Base-by-base conservation (phyloP, 2,329 filamentous ascomycete species). In the Fusarium chlamydosporum region DNA sequence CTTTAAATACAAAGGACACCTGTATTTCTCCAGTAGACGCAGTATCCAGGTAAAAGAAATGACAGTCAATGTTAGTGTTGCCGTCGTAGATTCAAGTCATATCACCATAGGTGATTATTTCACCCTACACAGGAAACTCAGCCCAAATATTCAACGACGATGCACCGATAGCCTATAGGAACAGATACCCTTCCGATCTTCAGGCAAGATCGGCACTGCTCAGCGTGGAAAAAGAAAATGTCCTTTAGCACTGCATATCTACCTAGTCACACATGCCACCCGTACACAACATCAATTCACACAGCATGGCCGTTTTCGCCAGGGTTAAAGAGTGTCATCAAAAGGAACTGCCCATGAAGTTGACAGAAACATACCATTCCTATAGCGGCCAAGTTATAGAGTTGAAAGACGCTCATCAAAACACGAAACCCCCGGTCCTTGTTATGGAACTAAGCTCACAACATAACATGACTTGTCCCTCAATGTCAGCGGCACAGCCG, bases 401-500 rank as follows among this genome's bases (percentile, higher is more conserved):
- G 16, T 29, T 8, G 34, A 38, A 23, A 50, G 34, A 7, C 23
- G n/a, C 41, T 40, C 33, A 40, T 66, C 29, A 42, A 38, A 43
- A 26, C 45, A 43, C 50, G 29, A 40, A 50, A 16, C 29, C 56
- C 33, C 33, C 31, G 54, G 47, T 42, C 55, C 34, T 38, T 50
- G 51, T 52, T 55, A 48, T 23, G 23, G 23, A 23, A 37, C 35
- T 48, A 48, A 42, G 31, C 12, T 27, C 23, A 20, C 15, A 20
- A 41, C 47, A 40, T 50, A 23, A 29, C 34, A 50, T 37, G 23
- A 38, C 47, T 38, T 50, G 23, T 50, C 56, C 53, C 56, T 41
- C 31, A 62, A 63, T 62, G 37, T 45, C 37, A 42, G 34, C 58
- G 69, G 56, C 52, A 43, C 65, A 60, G 71, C 65, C 57, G 59